These are phyloP conservation scores for Acer negundo DNA, from an alignment of 345 rosid genomes.

Conservation along the genomic window DNA sequence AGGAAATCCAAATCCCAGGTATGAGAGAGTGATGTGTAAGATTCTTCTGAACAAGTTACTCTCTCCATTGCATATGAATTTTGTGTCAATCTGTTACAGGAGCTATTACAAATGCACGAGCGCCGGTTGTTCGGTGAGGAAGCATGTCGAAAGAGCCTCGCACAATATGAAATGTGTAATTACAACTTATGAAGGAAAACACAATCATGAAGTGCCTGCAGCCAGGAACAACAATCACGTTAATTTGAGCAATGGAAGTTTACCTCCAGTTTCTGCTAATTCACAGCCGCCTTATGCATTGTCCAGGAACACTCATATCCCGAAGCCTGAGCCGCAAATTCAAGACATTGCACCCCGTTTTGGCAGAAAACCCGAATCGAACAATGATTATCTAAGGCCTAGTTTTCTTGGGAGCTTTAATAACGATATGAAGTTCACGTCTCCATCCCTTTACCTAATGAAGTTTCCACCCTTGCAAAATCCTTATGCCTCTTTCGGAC, in stretches of 20 bases:
- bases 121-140: slow-evolving; percentile 60
- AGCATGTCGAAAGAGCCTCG: slow-evolving; percentile 78
- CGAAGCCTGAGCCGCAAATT: slow-evolving; percentile 43
- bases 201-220: slow-evolving; percentile 71
- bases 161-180: slow-evolving; percentile 56
- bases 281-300: slow-evolving; percentile 31
- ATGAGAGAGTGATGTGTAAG: not conserved
- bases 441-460: slow-evolving; percentile 46
- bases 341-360: slow-evolving; percentile 38
- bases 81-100: slow-evolving; percentile 32
- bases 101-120: slow-evolving; percentile 78
- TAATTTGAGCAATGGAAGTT: slow-evolving; percentile 24
- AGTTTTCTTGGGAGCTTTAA: slow-evolving; percentile 39
- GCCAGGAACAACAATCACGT: slow-evolving; percentile 50
- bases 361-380: slow-evolving; percentile 41
- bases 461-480: slow-evolving; percentile 44
- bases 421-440: slow-evolving; percentile 47
- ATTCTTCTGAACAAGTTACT: too few relatives aligned
- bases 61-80: too few relatives aligned
- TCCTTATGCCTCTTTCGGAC: slow-evolving; percentile 39
- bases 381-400: slow-evolving; percentile 36
- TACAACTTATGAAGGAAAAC: slow-evolving; percentile 70
- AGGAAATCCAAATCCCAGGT: slow-evolving; percentile 83
- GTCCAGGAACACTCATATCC: slow-evolving; percentile 28
- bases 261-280: slow-evolving; percentile 26